phyloP scores from a whole-genome alignment of 192 early-diverging fungal species.

The Entrophospora sp. region DNA sequence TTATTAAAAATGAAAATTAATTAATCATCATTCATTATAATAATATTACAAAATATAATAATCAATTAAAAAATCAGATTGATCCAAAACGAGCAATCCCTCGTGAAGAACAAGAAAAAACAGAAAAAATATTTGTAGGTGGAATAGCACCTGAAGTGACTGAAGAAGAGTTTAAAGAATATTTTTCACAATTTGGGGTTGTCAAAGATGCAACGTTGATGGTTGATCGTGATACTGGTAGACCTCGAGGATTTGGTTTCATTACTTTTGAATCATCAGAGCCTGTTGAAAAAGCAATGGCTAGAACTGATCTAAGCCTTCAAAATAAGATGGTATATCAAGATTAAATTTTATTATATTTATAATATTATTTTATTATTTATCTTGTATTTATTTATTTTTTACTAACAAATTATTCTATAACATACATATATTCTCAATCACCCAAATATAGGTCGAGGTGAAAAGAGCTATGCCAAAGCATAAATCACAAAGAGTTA shows the following conservation, averaged over 20 bases:
- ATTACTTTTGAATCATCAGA: slow-evolving; percentile 76
- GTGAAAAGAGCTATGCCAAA: slow-evolving; percentile 67
- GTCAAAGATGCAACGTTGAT: slow-evolving; percentile 80
- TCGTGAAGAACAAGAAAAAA: slow-evolving; percentile 67
- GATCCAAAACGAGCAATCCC: slow-evolving; percentile 67
- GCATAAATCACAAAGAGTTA: slow-evolving; percentile 30
- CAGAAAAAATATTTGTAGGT: slow-evolving; percentile 90
- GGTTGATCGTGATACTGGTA: slow-evolving; percentile 77
- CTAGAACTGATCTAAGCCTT: slow-evolving; percentile 55
- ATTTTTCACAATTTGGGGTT: slow-evolving; percentile 77
- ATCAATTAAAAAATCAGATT: slow-evolving; percentile 36
- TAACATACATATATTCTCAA: not conserved
- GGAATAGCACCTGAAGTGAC: slow-evolving; percentile 78
- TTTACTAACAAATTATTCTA: too few species aligned
- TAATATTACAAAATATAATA: not conserved
- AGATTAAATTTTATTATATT: not conserved
- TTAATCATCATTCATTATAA: too few species aligned
- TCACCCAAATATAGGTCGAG: slow-evolving; percentile 42
- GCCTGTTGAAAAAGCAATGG: slow-evolving; percentile 70
- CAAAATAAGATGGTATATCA: slow-evolving; percentile 57
- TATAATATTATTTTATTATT: slow-evolving; percentile 2
- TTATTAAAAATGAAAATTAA: too few species aligned
- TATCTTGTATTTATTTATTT: too few species aligned
- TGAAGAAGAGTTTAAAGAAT: slow-evolving; percentile 77
- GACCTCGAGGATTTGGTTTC: slow-evolving; percentile 91